Evolutionary conservation across 768 basidiomycete species (phyloP).

Genomic region (Lactifluus volemus): DNA sequence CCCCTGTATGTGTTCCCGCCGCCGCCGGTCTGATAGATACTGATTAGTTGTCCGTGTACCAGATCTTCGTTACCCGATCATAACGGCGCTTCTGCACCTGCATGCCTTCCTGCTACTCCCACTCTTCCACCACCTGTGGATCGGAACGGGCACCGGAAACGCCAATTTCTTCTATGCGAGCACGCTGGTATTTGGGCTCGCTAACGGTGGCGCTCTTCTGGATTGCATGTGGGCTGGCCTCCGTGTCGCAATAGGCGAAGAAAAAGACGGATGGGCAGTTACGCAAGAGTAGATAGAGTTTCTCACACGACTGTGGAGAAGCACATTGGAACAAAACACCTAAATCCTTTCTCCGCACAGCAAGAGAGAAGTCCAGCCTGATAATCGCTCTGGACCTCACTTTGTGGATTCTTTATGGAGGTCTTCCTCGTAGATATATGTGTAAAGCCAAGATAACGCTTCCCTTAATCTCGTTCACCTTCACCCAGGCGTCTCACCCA

Average conservation of each 20-base stretch:
- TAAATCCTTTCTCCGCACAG: background rate
- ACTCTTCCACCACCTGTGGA: conserved; percentile 87
- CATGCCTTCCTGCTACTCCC: conserved; percentile 84
- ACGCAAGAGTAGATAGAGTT: conserved; percentile 41
- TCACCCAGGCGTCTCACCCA: conserved; percentile 16
- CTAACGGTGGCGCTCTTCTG: conserved; percentile 72
- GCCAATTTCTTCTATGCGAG: conserved; percentile 98
- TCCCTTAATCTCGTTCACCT: background rate
- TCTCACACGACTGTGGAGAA: background rate
- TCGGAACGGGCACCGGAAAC: conserved; percentile 85
- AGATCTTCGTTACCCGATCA: conserved; percentile 83
- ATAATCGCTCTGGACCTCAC: background rate
- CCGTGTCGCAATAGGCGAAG: conserved; percentile 55
- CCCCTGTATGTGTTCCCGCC: conserved; percentile 46
- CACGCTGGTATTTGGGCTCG: conserved; percentile 87
- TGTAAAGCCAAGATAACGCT: background rate
- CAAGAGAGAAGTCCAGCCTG: background rate
- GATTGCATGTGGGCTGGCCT: conserved; percentile 83
- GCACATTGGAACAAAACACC: background rate
- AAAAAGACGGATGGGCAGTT: conserved; percentile 46
- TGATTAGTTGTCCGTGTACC: conserved; percentile 4
- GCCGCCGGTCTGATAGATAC: background rate
- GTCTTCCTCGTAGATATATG: background rate
- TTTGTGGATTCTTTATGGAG: background rate
- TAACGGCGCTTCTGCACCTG: conserved; percentile 72